phyloP scores from a whole-genome alignment of 345 rosid species.

The Psidium guajava region DNA sequence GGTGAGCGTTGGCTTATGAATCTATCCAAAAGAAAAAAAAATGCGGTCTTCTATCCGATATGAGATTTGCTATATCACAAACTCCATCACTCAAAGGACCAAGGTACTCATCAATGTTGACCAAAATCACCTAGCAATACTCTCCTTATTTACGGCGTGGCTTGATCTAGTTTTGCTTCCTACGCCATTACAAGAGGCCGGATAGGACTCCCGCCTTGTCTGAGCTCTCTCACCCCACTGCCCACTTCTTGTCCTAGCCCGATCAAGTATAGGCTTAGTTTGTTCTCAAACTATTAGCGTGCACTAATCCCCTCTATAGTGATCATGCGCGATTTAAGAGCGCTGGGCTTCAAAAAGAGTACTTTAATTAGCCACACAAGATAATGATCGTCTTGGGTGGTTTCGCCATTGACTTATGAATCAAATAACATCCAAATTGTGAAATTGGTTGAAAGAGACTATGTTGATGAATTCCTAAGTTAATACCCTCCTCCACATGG shows the following conservation, averaged over 20 bases:
- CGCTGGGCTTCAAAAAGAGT: no score
- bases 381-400: not conserved
- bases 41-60: fast-evolving
- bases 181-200: not conserved
- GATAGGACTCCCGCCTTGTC: not conserved
- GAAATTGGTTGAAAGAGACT: not conserved
- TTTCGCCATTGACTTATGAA: not conserved
- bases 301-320: not conserved
- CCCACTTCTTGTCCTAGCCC: not conserved
- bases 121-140: not conserved
- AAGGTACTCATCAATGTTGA: not conserved
- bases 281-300: not conserved
- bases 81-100: not conserved
- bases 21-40: not conserved
- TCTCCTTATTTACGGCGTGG: not conserved
- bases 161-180: not conserved
- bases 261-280: not conserved
- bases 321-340: not conserved
- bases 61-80: not conserved
- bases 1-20: no score
- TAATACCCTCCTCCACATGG: not conserved
- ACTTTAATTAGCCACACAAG: not conserved
- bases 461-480: not conserved
- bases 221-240: not conserved
- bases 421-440: not conserved